Percentiles rank a stretch among this genome's conserved stretches.
Conservation (phyloP, 2,329 filamentous ascomycete genomes). For the Fusarium praegraminearum region DNA sequence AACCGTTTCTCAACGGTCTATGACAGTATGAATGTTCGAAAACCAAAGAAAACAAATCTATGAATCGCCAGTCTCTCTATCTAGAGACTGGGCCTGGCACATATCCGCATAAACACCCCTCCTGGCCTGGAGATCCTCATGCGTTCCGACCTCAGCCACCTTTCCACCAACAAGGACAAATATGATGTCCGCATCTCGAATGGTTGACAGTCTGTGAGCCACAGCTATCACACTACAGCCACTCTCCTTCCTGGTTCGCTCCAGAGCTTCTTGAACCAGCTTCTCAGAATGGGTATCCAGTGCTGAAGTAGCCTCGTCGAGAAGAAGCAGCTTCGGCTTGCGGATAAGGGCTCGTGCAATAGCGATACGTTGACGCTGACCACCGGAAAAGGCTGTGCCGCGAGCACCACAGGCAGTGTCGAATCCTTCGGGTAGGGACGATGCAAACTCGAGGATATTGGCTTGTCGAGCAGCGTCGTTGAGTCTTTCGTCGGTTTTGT, state of each 20-base stretch:
- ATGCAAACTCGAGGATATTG: conserved; percentile 60
- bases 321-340: conserved; percentile 70
- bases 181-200: conserved; percentile 70
- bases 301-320: conserved; percentile 73
- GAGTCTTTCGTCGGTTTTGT: conserved; percentile 47
- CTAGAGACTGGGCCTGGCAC: conserved; percentile 35
- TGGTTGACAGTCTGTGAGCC: conserved; percentile 67
- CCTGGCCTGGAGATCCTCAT: conserved; percentile 65
- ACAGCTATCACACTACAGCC: conserved; percentile 69
- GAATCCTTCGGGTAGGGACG: conserved; percentile 58
- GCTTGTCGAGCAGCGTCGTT: conserved; percentile 60
- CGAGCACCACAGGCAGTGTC: conserved; percentile 70
- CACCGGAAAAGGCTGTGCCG: conserved; percentile 73
- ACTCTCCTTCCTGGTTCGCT: conserved; percentile 20
- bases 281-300: conserved; percentile 72
- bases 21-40: background rate
- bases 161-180: conserved; percentile 69
- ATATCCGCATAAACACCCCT: conserved; percentile 35
- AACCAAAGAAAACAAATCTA: background rate
- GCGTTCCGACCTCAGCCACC: conserved; percentile 69
- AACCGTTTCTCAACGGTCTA: background rate
- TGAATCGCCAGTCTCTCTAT: background rate
- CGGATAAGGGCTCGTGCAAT: conserved; percentile 75
- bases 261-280: conserved; percentile 68
- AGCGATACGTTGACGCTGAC: conserved; percentile 74